Base-by-base conservation (phyloP, 495 filamentous ascomycete species). In the Evernia prunastri region DNA sequence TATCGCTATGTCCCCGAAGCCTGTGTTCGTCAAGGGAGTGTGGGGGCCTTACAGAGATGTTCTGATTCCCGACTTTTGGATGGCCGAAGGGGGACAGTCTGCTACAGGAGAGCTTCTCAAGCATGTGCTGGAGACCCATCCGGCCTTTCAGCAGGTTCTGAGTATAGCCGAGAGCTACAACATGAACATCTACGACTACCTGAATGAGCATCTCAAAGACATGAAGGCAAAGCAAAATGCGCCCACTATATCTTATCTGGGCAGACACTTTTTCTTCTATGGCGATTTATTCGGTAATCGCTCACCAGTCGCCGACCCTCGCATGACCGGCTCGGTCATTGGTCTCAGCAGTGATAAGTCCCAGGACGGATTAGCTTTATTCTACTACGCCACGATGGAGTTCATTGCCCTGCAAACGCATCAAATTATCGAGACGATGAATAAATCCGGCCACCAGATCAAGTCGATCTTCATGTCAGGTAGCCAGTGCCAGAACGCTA, bases 261-360 rank as follows among this genome's bases (percentile, higher is more conserved):
- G 82, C 20, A 88, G 94, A 10, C 93, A 97, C 74, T 87, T 95
- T 74, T 98, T 97, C 82, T 95, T 98, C 80, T 97, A 97, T 71
- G 94, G 94, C 60, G 94, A 98, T 71, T 84, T 96, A n/a, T 97
- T 94, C 82, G 94, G 94, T 47, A 98, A 98, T 75, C 86, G 94
- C 37, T 96, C 90, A 23, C 94, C 94, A 8, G 84, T 98, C 62
- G 93, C 93, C 0, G 91, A 98, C 69, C 82, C 92, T 1, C 85
- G 84, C 72, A 98, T 98, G 94, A 86, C 85, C 36, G 94, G 94
- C 37, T 85, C 92, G 2, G 82, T 94, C 54, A 85, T 96, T 61
- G 94, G 94, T 9, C 79, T 98, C 39, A 88, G 85, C 72, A 88
- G 84, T 60, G 93, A 98, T 73, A 89, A 87, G 64, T 87, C 85